Percentiles rank a stretch among this genome's conserved stretches.
These are phyloP conservation scores for Beta corolliflora DNA, from an alignment of 179 eudicot genomes.

Conservation along the genomic window DNA sequence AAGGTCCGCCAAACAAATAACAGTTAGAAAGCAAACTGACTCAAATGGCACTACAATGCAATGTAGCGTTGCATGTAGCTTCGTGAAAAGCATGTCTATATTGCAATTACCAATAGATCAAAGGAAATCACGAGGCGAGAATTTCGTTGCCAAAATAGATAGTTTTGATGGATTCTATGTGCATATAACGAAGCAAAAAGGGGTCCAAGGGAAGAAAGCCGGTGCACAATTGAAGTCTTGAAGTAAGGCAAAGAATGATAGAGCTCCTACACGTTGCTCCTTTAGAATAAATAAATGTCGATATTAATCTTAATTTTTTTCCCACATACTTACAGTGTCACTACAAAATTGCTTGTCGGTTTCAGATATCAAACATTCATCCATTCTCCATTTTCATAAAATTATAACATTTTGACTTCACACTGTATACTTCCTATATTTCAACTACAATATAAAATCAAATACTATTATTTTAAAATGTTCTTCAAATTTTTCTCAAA, in stretches of 20 bases:
- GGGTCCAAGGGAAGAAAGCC: constrained; percentile 13
- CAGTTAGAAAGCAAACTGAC: not conserved
- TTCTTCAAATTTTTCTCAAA: too few relatives aligned
- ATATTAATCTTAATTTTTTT: too few relatives aligned
- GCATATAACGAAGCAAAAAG: constrained; percentile 3
- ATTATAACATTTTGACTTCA: too few relatives aligned
- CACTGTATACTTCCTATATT: too few relatives aligned
- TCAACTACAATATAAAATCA: too few relatives aligned
- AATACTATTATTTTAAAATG: too few relatives aligned
- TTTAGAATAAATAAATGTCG: too few relatives aligned
- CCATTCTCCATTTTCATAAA: too few relatives aligned
- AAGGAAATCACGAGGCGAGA: constrained; percentile 31
- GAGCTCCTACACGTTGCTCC: not conserved
- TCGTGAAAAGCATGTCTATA: constrained; percentile 26
- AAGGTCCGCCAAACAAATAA: too few relatives aligned
- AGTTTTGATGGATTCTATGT: constrained; percentile 29
- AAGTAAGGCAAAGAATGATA: not conserved
- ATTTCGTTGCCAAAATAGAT: constrained; percentile 1
- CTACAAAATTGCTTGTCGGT: too few relatives aligned
- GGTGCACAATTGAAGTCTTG: not conserved
- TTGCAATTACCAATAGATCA: constrained; percentile 22
- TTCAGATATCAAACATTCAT: too few relatives aligned
- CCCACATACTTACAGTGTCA: too few relatives aligned
- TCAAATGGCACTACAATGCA: not conserved
- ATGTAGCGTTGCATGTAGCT: constrained; percentile 17